Percentiles rank a stretch among this genome's conserved stretches.
Conservation (phyloP, 305 asterid species). For the Andrographis paniculata region DNA sequence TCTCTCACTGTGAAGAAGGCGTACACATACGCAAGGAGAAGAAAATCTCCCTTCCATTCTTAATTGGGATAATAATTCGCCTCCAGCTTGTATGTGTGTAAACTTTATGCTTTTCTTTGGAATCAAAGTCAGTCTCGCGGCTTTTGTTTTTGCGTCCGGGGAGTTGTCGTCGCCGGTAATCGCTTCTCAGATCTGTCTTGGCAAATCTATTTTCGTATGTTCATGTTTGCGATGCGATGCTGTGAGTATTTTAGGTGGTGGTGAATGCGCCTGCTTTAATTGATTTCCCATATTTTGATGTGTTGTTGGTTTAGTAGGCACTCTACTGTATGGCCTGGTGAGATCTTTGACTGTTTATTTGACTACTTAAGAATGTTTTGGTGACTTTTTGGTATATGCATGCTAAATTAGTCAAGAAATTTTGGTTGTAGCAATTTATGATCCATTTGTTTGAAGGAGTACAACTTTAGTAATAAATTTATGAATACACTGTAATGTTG, state of each 20-base stretch:
- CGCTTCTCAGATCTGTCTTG: slow-evolving; percentile 49
- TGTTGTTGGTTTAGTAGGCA: not conserved
- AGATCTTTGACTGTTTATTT: slow-evolving; percentile 22
- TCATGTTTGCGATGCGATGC: not conserved
- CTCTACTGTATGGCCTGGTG: slow-evolving; percentile 1
- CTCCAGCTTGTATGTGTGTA: not conserved
- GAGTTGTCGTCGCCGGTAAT: slow-evolving; percentile 40
- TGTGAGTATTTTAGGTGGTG: not conserved
- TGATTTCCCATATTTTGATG: slow-evolving; percentile 13
- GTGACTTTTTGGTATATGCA: slow-evolving; percentile 1
- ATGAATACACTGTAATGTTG: not conserved
- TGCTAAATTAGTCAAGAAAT: slow-evolving; percentile 7
- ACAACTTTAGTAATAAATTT: slow-evolving; percentile 9
- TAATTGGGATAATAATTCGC: not conserved
- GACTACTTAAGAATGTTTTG: slow-evolving; percentile 10
- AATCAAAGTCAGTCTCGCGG: slow-evolving; percentile 14
- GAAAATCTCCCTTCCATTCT: not conserved
- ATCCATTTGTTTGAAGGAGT: slow-evolving; percentile 8
- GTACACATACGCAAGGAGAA: not conserved
- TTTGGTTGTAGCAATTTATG: slow-evolving; percentile 12
- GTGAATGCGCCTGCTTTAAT: slow-evolving; percentile 15
- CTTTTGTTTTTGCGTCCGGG: slow-evolving; percentile 33
- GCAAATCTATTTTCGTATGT: slow-evolving; percentile 11
- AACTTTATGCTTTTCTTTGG: slow-evolving; percentile 1
- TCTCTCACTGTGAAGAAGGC: slow-evolving; percentile 4